Base-by-base conservation (phyloP, 352 stramenopile genomes). In the Pythium aristosporum region DNA sequence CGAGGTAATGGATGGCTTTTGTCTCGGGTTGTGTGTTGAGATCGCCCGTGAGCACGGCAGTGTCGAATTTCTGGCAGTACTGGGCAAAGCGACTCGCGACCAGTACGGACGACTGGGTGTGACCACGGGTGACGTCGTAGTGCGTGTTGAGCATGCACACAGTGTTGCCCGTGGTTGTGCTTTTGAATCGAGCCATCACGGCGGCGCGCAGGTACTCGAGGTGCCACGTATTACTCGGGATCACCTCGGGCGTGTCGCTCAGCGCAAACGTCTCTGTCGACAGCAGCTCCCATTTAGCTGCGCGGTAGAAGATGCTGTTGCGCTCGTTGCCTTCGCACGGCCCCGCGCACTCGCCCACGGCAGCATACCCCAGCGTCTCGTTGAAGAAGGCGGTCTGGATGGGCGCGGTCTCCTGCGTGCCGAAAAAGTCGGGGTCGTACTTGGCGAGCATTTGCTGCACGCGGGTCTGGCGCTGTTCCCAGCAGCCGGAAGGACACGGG, bases 81-180 rank as follows among this genome's bases (percentile, higher is more conserved):
- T 80, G 75, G 30, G 76, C 53, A 34, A 89, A 57, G 21, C 72
- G 75, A 32, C 76, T 63, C 2, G 82, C 70, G 28, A 94, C 79
- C 61, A 94, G 87, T 21, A 83, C 73, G 8, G 85, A 85, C 21
- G 70, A 81, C 51, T 92, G 73, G 34, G 91, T 74, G 20, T 91
- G 90, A 6, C 85, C 85, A 18, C 80, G 82, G 2, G 81, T 94
- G 28, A 89, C 87, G 70, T 94, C 85, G 64, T 88, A 94, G 74
- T 92, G 85, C 48, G 85, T 92, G 68, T 94, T 94, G 32, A 92
- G 56, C 16, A 94, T 66, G 34, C 85, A 94, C 1, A 88, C 81
- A 0, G 78, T 89, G 15, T 80, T 65, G 16, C 81, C 79, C 2
- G 74, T 57, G 59, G 50, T 78, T 79, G 65, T 92, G 80, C 60